Evolutionary conservation across 140 eudicot species (phyloP), one percentile per base, ranked within the genome.

Genomic region (Ambrosia hybrid): DNA sequence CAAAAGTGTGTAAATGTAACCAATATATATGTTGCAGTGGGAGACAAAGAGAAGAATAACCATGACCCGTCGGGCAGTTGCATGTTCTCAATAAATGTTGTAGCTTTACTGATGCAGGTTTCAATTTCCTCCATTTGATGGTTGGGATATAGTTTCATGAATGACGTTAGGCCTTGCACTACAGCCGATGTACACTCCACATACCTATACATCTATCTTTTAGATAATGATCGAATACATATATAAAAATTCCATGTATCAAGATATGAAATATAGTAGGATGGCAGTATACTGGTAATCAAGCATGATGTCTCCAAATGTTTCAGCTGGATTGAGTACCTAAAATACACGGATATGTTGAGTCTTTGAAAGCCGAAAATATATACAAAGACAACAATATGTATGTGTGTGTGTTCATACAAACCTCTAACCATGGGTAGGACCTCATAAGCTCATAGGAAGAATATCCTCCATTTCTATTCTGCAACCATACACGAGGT

Each of bases 311-410:
- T 89, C 96, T 33, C 99, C 97, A 72, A 93, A 93, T 16, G 96
- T 85, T 79, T 93, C 97, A 16, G 98, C 91, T 49, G 96, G 98
- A 72, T 93, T 93, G 79, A 93, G 52, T 78, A 86, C 14, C 99
- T 93, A 64, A 5, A 2, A 33, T 33, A 75, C 15, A 56, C 49
- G 46, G 0, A 67, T 11, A 58, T 37, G 14, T 13, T 59, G 38
- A 80, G 48, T 53, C 49, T 62, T 39, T 9, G 52, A 68, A 30
- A 57, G 37, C 12, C 6, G 11, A 55, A 72, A 12, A 45, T 26
- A 26, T 12, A 43, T 53, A 58, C 6, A 67, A 43, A 11, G 57
- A n/a, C 3, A 55, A 3, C 57, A 10, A 9, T 4, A 77, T 13
- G 10, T 10, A 4, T 39, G 6, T 46, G 64, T 64, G 6, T 11